Percentiles rank a stretch among this genome's conserved stretches.
Conservation (phyloP, 1,284 basidiomycete species). For the Trametes pubescens region DNA sequence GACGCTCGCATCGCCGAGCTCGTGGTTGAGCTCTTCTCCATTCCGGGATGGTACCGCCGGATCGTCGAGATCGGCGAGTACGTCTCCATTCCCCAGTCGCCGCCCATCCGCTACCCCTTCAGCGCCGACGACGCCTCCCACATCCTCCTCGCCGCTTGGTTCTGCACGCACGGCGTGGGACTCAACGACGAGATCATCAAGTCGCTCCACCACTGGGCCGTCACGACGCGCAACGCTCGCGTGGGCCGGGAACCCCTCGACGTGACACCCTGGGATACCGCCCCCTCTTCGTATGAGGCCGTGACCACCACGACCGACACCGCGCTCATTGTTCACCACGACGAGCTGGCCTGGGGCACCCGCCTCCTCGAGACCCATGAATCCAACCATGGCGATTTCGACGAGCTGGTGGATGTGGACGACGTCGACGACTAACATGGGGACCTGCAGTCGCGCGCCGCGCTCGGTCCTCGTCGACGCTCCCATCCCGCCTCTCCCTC, state of each 20-base stretch:
- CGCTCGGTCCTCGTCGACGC: not conserved
- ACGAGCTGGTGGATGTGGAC: not conserved
- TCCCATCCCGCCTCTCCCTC: too few relatives aligned
- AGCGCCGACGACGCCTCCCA: not conserved
- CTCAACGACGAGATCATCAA: not conserved
- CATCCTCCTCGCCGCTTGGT: not conserved
- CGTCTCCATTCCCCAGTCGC: not conserved
- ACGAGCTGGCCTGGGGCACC: not conserved
- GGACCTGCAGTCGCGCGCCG: not conserved
- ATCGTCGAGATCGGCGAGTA: not conserved
- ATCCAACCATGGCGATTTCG: not conserved
- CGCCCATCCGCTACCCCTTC: not conserved
- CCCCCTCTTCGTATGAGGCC: not conserved
- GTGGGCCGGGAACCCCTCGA: not conserved
- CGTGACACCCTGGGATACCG: not conserved
- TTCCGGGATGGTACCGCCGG: not conserved
- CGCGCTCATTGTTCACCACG: not conserved
- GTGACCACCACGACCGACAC: not conserved
- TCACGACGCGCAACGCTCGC: not conserved
- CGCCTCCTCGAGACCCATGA: not conserved
- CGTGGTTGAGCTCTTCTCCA: not conserved
- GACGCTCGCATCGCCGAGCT: not conserved
- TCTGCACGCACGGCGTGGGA: not conserved
- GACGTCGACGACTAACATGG: conserved; percentile 1
- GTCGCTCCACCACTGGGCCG: not conserved